Conservation (phyloP, 2,329 filamentous ascomycete species). For the Daldinia sp. region DNA sequence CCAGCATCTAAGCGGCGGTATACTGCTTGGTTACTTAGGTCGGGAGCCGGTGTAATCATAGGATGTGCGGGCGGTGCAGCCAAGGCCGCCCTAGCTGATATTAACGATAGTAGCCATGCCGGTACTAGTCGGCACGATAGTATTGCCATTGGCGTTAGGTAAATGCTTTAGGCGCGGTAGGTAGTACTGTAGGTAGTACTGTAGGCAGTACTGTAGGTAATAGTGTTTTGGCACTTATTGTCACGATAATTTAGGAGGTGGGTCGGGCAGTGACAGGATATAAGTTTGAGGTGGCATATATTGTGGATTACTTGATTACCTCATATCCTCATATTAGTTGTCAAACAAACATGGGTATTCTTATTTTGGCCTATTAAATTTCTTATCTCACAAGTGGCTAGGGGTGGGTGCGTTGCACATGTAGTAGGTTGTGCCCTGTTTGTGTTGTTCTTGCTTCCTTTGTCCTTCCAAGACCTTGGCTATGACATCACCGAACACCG, state of each 20-base stretch:
- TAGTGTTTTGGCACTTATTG: neutral
- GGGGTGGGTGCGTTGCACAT: too few species aligned
- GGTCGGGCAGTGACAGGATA: neutral
- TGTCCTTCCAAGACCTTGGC: conserved; percentile 22
- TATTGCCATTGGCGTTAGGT: conserved; percentile 26
- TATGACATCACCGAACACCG: conserved; percentile 31
- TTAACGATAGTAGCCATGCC: conserved; percentile 18
- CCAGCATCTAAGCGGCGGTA: conserved; percentile 54
- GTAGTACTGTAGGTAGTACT: neutral
- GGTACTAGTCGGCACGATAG: conserved; percentile 12
- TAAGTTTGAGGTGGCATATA: neutral
- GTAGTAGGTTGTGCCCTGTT: conserved; percentile 11
- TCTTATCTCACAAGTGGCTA: too few species aligned
- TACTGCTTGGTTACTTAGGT: conserved; percentile 51
- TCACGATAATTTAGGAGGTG: neutral
- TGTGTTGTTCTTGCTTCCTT: conserved; percentile 3
- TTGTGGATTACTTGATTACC: neutral
- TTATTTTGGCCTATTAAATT: neutral
- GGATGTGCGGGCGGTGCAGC: conserved; percentile 49
- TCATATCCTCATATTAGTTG: neutral
- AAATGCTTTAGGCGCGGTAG: neutral
- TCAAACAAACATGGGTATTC: too few species aligned
- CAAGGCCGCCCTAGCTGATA: conserved; percentile 34
- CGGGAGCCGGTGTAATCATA: conserved; percentile 57
- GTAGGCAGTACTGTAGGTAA: neutral